Evolutionary conservation across 768 basidiomycete species (phyloP), one percentile per base, ranked within the genome.

Genomic region (Leccinum longicurvipes): DNA sequence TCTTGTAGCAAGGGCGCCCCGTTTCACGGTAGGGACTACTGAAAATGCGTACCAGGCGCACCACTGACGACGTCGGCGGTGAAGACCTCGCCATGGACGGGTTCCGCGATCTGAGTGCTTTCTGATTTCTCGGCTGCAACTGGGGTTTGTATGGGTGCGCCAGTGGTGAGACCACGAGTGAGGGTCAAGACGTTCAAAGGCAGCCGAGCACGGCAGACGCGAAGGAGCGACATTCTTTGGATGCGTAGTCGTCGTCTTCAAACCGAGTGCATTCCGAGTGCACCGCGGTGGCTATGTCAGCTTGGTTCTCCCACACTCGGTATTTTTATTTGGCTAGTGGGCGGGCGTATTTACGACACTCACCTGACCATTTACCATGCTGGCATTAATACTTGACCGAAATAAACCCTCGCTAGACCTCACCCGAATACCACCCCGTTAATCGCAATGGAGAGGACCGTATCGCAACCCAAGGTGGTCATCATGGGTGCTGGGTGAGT

Each of bases 31-130:
- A 19, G 29, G 14, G 23, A 31, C 12, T 19, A 21, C 27, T 7
- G 11, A 32, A 44, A 55, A 53, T 4, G 72, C 84, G 60, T 72
- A 93, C 93, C 67, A 54, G 93, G 93, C 58, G 91, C 92, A 63
- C 92, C 93, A 58, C 91, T 93, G 62, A 92, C 83, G 6, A 83
- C 79, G 66, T 94, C 91, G 44, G 92, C 92, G 45, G 86, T 82
- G 62, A 89, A 70, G 54, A 91, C 77, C 68, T 87, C 87, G 29
- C 68, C 60, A 47, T 80, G 80, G 54, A 77, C 72, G 28, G 80
- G 76, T 52, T 76, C 77, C 44, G 73, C 73, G 55, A 76, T 76
- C 57, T 76, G 69, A 54, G 57, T 74, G 55, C 52, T 72, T 57
- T 56, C 70, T 49, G 57, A 48, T 51, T 67, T 56, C 54, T 65